Base-by-base conservation (phyloP, 2,329 filamentous ascomycete genomes). In the Cryphonectria nitschkei region DNA sequence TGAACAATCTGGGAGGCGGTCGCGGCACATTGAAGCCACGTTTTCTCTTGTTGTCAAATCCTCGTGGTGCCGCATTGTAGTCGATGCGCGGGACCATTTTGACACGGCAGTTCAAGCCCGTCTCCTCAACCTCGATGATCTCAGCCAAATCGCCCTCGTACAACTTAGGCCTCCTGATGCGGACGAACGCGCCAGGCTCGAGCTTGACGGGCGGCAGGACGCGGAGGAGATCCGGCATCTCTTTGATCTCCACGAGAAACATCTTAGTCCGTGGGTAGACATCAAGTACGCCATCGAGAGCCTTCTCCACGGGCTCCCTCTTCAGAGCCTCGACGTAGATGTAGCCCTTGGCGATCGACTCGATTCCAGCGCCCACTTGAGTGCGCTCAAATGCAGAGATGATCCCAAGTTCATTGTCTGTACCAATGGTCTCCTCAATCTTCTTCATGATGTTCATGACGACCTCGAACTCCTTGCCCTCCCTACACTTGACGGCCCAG, bases 171-270 rank as follows among this genome's bases (percentile, higher is more conserved):
- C 93, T 89, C 79, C 90, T 91, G 74, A 98, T 90, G 74, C 96
- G 93, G 67, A 98, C 95, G 88, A 96, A 99, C 52, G 94, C 94
- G 74, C 95, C 95, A 13, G 92, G 92, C 76, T 96, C 90, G 46
- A 99, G 85, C 37, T 90, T 90, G 64, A 94, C 93, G 2, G 92
- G 95, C 83, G 97, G 97, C 72, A 90, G 91, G 39, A 97, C 93
- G 67, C 94, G 90, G 26, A 99, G 86, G n/a, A 99, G 87, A 81
- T 98, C 96, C 1, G 96, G 95, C 91, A 98, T 97, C 81, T 99
- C 96, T 80, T 97, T 97, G 77, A 98, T 94, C 65, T 96, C 93
- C 58, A 99, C 94, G 67, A 98, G 85, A 61, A 95, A 89, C 83
- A 96, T 91, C 81, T 94, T 96, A 39, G 89, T 92, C 70, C 94